phyloP scores from a whole-genome alignment of 2,329 filamentous ascomycete genomes.

The Colletotrichum limetticola region DNA sequence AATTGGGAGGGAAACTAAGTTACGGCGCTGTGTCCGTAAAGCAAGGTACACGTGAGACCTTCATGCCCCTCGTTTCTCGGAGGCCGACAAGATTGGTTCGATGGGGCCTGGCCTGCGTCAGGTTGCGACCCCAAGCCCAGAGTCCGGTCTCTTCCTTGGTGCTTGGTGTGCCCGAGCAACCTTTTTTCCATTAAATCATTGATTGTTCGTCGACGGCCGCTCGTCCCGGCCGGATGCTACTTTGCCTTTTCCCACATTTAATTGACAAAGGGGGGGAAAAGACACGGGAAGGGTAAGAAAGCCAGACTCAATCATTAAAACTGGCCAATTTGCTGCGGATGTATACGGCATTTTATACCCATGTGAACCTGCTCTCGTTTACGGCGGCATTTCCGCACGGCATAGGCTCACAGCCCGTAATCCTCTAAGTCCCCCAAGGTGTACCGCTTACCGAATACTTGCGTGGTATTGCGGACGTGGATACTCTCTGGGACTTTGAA shows the following conservation, averaged over 20 bases:
- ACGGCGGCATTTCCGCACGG: slow-evolving; percentile 13
- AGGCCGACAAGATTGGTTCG: slow-evolving; percentile 30
- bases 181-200: not conserved
- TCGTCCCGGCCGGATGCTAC: slow-evolving; percentile 5
- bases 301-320: not conserved
- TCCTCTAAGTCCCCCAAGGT: not conserved
- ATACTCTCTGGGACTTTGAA: no score
- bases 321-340: slow-evolving; percentile 6
- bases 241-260: slow-evolving; percentile 1
- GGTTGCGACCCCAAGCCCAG: slow-evolving; percentile 30
- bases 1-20: not conserved
- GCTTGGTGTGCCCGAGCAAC: slow-evolving; percentile 29
- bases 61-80: slow-evolving; percentile 22
- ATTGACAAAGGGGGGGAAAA: not conserved
- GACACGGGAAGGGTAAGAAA: not conserved
- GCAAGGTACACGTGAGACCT: slow-evolving; percentile 35
- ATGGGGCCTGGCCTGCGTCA: slow-evolving; percentile 30
- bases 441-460: not conserved
- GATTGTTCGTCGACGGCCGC: slow-evolving; percentile 9
- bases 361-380: slow-evolving; percentile 9
- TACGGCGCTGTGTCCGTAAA: slow-evolving; percentile 12
- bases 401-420: not conserved
- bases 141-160: slow-evolving; percentile 28
- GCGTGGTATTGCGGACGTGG: not conserved
- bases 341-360: slow-evolving; percentile 18